A percentile compares a stretch with the other conserved stretches of the same genome.
Evolutionary conservation across 1,284 basidiomycete genomes (phyloP).

Genomic region (Ceraceosorus bombacis): DNA sequence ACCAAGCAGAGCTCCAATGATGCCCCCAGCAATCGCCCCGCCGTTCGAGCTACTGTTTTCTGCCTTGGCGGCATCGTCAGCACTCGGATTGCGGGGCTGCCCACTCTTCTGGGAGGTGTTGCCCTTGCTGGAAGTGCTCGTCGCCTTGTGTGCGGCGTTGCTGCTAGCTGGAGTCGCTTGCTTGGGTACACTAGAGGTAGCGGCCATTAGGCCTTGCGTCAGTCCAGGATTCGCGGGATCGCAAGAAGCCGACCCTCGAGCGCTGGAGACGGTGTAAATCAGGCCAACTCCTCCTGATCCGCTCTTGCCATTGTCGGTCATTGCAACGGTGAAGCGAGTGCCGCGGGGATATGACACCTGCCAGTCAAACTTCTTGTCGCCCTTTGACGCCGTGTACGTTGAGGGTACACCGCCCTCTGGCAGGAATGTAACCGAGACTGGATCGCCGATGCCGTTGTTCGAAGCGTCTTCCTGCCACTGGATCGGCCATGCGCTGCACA

Average conservation of each 20-base stretch:
- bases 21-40: not conserved
- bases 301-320: constrained; percentile 9
- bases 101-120: no score
- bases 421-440: constrained; percentile 8
- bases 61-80: no score
- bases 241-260: not conserved
- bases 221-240: not conserved
- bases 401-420: constrained; percentile 6
- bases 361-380: constrained; percentile 2
- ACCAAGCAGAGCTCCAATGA: not conserved
- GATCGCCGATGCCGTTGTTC: constrained; percentile 6
- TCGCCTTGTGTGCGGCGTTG: not conserved
- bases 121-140: not conserved
- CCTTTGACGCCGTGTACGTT: not conserved
- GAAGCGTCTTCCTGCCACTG: constrained; percentile 7
- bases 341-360: constrained; percentile 3
- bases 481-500: constrained; percentile 12
- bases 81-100: no score
- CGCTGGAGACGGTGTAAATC: constrained; percentile 8
- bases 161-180: no score
- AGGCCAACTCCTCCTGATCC: constrained; percentile 14
- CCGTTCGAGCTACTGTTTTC: not conserved
- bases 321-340: constrained; percentile 8
- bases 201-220: not conserved
- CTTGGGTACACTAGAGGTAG: not conserved